Conservation (phyloP, 2,329 filamentous ascomycete species). For the Xylaria polymorpha region DNA sequence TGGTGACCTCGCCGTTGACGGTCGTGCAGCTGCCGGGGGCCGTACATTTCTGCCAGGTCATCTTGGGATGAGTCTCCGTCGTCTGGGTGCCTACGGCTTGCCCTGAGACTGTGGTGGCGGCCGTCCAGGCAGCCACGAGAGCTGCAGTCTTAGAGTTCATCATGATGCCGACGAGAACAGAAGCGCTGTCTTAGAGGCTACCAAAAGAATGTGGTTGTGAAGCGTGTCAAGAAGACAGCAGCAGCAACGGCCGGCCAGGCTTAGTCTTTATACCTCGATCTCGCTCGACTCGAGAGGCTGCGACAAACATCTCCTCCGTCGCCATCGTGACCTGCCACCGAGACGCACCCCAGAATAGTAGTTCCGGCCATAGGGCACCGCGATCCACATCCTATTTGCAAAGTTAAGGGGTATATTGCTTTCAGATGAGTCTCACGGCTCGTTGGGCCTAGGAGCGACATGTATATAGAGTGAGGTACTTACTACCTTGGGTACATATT, state of each 20-base stretch:
- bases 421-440: constrained; percentile 35
- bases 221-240: constrained; percentile 12
- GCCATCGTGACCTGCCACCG: constrained; percentile 16
- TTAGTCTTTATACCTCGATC: constrained; percentile 34
- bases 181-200: constrained; percentile 13
- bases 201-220: constrained; percentile 27
- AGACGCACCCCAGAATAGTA: constrained; percentile 26
- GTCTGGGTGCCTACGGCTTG: constrained; percentile 56
- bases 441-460: constrained; percentile 38
- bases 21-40: constrained; percentile 56
- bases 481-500: too few relatives aligned
- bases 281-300: not conserved
- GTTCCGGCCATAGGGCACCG: constrained; percentile 32
- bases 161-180: constrained; percentile 28
- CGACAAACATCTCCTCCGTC: constrained; percentile 8
- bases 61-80: constrained; percentile 57
- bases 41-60: constrained; percentile 61
- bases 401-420: constrained; percentile 38
- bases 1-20: constrained; percentile 57
- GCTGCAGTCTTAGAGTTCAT: constrained; percentile 47
- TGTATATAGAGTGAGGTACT: too few relatives aligned
- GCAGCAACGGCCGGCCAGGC: constrained; percentile 8
- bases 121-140: constrained; percentile 51
- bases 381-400: constrained; percentile 32
- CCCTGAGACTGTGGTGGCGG: constrained; percentile 49